Base-by-base conservation (phyloP, 352 stramenopile genomes). In the Phytophthora sp. region DNA sequence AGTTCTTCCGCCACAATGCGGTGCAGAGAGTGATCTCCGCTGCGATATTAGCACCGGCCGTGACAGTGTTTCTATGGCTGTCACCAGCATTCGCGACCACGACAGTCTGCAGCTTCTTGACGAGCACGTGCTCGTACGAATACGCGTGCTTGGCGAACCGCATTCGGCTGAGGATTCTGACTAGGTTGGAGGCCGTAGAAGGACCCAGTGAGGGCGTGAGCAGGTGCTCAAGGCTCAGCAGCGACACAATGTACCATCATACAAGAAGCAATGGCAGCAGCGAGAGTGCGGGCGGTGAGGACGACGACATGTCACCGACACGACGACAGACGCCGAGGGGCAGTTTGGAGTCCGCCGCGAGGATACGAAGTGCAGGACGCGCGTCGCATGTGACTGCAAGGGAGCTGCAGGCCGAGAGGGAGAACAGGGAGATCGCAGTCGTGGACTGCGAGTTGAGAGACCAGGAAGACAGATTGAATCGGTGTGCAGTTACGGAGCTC, bases 61-160 rank as follows among this genome's bases (percentile, higher is more conserved):
- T 93, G 47, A 93, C 82, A 12, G 63, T 86, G 18, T 90, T 90
- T 59, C 69, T 92, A 18, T 88, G 81, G 81, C 42, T 74, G 16
- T 90, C 81, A 31, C 81, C 81, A 3, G 79, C 76, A 12, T 87
- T 88, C 56, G 81, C 79, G 1, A 90, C 81, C 5, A 77, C 79
- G 23, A 88, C 81, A 1, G 74, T 88, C 12, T 90, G 79, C 64
- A 79, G 73, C 45, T 83, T 86, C 31, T 29, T 90, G 18, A 81
- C 71, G 21, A 86, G 71, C 35, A 69, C 82, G 0, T 88, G 77
- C 57, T 82, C 66, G 31, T 92, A 88, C 69, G 84, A 92, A 66
- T 92, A 85, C 62, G 66, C 84, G 47, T 93, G 82, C 50, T 70
- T 93, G 44, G 73, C 82, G 3, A 75, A 88, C 38, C 76, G 84